Evolutionary conservation across 768 basidiomycete genomes (phyloP), one percentile per base, ranked within the genome.

Genomic region (Suillus brevipes): DNA sequence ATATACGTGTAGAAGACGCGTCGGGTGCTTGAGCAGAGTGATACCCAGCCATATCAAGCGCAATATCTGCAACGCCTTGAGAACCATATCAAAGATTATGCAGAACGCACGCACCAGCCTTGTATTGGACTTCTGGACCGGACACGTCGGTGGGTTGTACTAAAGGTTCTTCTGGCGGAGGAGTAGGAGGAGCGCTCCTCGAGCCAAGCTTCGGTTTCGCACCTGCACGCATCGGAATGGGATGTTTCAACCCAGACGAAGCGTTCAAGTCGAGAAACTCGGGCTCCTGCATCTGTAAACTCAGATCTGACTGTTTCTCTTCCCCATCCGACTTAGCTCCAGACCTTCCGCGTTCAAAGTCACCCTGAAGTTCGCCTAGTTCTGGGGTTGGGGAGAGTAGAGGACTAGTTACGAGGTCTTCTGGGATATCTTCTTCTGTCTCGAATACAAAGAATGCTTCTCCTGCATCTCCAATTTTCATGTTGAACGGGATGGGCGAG

Each of bases 401-500:
- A 31, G 97, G 97, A 78, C 92, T 94, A 0, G 97, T 99, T 67
- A 95, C 91, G 66, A 99, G 87, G 74, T 95, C 92, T 56, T 87
- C 90, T 4, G 97, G 97, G 37, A 99, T 89, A 65, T 98, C 95
- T 45, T 90, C 93, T 47, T 96, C 93, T 0, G 97, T 98, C 78
- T 99, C 97, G 69, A 99, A 94, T 47, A 99, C 91, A 72, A 99
- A 99, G 83, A 99, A 99, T 0, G 96, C 97, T 78, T 99, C 97
- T 6, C 97, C 97, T 1, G 97, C 95, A 65, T 99, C 97, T 47
- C 95, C 96, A 66, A 99, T 95, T 83, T 99, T 99, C 97, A 99
- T 99, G 76, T 84, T 85, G 77, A 93, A 99, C 0, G 97, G 97
- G 63, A 95, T 90, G 52, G 85, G 83, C 69, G 87, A 82, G 47